These are phyloP conservation scores for Alternaria burnsii DNA, from an alignment of 2,329 filamentous ascomycete species.

Conservation along the genomic window DNA sequence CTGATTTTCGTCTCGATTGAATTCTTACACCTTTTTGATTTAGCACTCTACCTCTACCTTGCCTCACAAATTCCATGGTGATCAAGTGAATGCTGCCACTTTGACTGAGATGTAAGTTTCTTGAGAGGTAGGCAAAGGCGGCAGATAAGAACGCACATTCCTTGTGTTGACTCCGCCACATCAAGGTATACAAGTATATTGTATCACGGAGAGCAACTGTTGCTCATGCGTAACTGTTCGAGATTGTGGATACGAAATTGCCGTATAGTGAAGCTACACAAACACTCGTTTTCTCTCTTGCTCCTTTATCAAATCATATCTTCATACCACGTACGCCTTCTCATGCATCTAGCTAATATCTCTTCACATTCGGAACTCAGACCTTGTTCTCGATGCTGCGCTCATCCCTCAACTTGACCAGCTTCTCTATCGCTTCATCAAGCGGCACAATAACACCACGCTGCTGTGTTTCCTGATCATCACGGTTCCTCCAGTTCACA, in stretches of 20 bases:
- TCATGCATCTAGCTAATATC: slow-evolving; percentile 8
- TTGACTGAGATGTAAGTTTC: background rate
- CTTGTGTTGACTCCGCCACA: background rate
- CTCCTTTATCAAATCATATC: slow-evolving; percentile 14
- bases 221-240: background rate
- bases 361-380: slow-evolving; percentile 1
- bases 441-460: slow-evolving; percentile 69
- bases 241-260: background rate
- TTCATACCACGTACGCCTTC: slow-evolving; percentile 13
- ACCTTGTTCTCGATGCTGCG: slow-evolving; percentile 49
- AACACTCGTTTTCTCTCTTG: background rate
- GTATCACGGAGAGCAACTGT: background rate
- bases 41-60: background rate
- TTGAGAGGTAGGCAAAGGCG: background rate
- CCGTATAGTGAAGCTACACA: background rate
- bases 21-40: background rate
- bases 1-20: background rate
- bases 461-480: slow-evolving; percentile 68
- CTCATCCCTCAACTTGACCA: slow-evolving; percentile 57
- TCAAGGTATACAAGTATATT: background rate
- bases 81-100: background rate
- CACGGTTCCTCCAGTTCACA: slow-evolving; percentile 71
- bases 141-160: background rate
- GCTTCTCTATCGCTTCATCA: slow-evolving; percentile 65
- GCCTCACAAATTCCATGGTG: background rate